These are phyloP conservation scores for Paecilomyces niveus DNA, from an alignment of 2,329 filamentous ascomycete genomes.

Conservation along the genomic window DNA sequence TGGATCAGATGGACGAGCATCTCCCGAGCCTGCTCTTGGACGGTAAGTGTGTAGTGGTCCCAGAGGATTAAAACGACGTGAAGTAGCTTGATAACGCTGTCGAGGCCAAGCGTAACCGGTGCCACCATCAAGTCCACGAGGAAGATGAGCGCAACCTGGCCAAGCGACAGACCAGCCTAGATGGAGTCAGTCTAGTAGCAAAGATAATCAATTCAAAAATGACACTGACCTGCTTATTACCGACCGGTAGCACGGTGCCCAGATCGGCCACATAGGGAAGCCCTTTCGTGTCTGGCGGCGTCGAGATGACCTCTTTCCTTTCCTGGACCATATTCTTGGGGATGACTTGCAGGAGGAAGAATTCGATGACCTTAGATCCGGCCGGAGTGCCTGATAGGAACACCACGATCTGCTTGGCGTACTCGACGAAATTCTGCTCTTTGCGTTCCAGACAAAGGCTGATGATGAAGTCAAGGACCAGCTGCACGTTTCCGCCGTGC, in stretches of 20 bases:
- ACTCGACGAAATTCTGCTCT: constrained; percentile 97
- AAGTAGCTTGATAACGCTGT: constrained; percentile 76
- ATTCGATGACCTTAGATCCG: constrained; percentile 88
- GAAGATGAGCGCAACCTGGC: constrained; percentile 86
- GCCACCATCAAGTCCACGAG: constrained; percentile 95
- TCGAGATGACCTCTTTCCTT: constrained; percentile 63
- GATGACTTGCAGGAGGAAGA: constrained; percentile 80
- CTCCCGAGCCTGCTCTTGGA: constrained; percentile 93
- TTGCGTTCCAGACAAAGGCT: constrained; percentile 83
- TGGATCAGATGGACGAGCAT: constrained; percentile 98
- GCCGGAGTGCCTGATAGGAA: constrained; percentile 82
- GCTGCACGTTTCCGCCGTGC: constrained; percentile 84
- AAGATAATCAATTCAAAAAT: not conserved
- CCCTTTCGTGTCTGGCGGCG: constrained; percentile 60
- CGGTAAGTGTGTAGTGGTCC: constrained; percentile 93
- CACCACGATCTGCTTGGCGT: constrained; percentile 96
- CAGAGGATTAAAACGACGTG: constrained; percentile 91
- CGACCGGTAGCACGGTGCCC: constrained; percentile 68
- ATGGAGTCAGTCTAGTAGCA: constrained; percentile 4
- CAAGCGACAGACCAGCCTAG: constrained; percentile 75
- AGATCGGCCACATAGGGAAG: constrained; percentile 89
- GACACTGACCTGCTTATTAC: constrained; percentile 67
- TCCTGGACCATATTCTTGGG: constrained; percentile 96
- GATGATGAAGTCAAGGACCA: constrained; percentile 96
- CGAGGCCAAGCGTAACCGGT: constrained; percentile 69